phyloP scores from a whole-genome alignment of 1,284 basidiomycete genomes.

The Leccinum fallax region DNA sequence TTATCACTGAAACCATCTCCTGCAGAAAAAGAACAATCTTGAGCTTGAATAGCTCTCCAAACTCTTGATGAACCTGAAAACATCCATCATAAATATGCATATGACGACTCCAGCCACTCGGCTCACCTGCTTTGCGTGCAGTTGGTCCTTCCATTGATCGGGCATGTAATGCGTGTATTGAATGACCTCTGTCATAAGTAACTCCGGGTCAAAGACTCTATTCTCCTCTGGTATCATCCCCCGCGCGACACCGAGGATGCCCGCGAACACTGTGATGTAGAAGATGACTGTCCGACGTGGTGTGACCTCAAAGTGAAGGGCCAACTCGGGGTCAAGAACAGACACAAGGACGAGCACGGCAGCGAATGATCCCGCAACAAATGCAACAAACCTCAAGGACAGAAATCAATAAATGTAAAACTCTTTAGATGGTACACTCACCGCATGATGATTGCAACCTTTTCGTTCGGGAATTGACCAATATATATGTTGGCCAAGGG shows the following conservation, averaged over 20 bases:
- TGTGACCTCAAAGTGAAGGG: slow-evolving; percentile 94
- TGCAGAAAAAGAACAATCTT: slow-evolving; percentile 86
- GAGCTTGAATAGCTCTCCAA: slow-evolving; percentile 87
- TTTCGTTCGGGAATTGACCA: slow-evolving; percentile 96
- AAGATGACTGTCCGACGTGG: slow-evolving; percentile 92
- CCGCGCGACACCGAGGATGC: slow-evolving; percentile 84
- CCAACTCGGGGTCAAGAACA: slow-evolving; percentile 88
- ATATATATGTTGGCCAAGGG: slow-evolving; percentile 93
- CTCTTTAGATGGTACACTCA: slow-evolving; percentile 39
- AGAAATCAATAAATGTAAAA: background rate
- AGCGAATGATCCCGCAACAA: slow-evolving; percentile 94
- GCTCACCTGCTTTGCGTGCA: slow-evolving; percentile 85
- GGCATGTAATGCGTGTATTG: slow-evolving; percentile 96
- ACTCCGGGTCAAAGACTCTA: slow-evolving; percentile 90
- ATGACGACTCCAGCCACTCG: slow-evolving; percentile 1
- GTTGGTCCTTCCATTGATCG: slow-evolving; percentile 82
- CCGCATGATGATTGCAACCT: slow-evolving; percentile 88
- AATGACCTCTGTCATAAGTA: slow-evolving; percentile 89
- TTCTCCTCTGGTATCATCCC: slow-evolving; percentile 98
- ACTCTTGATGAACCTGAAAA: slow-evolving; percentile 81
- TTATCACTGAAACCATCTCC: slow-evolving; percentile 87
- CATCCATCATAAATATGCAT: slow-evolving; percentile 1
- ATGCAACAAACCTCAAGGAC: slow-evolving; percentile 74
- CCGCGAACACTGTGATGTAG: slow-evolving; percentile 89
- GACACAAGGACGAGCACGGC: slow-evolving; percentile 92